phyloP scores from a whole-genome alignment of 192 early-diverging fungal genomes.

The Diversispora eburnea region DNA sequence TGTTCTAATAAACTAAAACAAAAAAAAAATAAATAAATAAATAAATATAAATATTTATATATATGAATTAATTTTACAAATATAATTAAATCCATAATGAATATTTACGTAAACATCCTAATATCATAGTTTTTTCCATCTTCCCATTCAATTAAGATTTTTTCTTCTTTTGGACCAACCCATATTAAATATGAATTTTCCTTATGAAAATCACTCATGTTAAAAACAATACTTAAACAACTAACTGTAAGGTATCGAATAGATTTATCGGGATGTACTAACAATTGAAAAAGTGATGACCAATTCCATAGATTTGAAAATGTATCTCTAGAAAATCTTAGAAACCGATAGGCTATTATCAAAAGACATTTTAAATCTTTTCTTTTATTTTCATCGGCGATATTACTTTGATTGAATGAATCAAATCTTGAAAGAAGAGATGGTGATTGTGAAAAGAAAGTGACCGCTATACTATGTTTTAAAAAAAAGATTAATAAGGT shows the following conservation, averaged over 20 bases:
- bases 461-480: slow-evolving; percentile 46
- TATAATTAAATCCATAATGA: neutral
- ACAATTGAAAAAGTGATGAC: slow-evolving; percentile 46
- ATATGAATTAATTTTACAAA: neutral
- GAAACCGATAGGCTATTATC: slow-evolving; percentile 50
- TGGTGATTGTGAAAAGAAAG: slow-evolving; percentile 51
- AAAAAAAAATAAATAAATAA: slow-evolving; percentile 11
- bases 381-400: neutral
- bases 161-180: slow-evolving; percentile 25
- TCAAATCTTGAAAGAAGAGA: slow-evolving; percentile 44
- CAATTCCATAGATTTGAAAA: slow-evolving; percentile 56
- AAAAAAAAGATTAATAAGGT: neutral
- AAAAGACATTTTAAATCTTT: slow-evolving; percentile 40
- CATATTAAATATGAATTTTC: slow-evolving; percentile 28
- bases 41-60: neutral
- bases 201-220: slow-evolving; percentile 47
- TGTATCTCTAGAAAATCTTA: slow-evolving; percentile 46
- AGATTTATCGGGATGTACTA: slow-evolving; percentile 38
- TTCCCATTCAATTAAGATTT: slow-evolving; percentile 33
- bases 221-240: slow-evolving; percentile 47
- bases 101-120: slow-evolving; percentile 37
- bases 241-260: slow-evolving; percentile 45
- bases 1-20: slow-evolving; percentile 46
- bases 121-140: slow-evolving; percentile 36
- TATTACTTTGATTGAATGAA: slow-evolving; percentile 13